Evolutionary conservation across 2,329 filamentous ascomycete species (phyloP).

Genomic region (Aspergillus awamori): DNA sequence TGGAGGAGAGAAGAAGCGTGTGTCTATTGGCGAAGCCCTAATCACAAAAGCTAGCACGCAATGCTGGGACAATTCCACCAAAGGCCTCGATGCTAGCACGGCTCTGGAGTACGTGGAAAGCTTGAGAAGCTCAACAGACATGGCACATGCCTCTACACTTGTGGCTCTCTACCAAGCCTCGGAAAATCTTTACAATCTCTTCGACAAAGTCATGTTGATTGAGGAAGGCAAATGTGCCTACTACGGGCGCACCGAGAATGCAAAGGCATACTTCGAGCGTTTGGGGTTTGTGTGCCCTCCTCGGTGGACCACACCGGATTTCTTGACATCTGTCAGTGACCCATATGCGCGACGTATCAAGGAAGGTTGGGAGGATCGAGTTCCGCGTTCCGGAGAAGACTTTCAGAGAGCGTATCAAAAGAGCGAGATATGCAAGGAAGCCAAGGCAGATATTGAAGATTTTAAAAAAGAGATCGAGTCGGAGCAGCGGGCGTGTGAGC

Average conservation of each 20-base stretch:
- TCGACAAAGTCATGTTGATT: conserved; percentile 70
- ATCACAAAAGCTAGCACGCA: conserved; percentile 66
- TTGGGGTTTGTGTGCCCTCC: conserved; percentile 73
- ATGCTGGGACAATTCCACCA: conserved; percentile 77
- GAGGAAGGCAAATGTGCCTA: conserved; percentile 72
- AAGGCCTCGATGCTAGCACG: conserved; percentile 72
- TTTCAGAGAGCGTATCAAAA: conserved; percentile 57
- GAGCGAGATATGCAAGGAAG: conserved; percentile 49
- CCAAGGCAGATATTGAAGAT: conserved; percentile 53
- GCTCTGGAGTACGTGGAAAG: conserved; percentile 73
- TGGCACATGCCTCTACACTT: conserved; percentile 62
- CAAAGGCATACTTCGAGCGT: conserved; percentile 69
- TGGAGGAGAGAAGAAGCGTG: conserved; percentile 75
- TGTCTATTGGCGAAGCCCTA: conserved; percentile 78
- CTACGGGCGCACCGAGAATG: conserved; percentile 66
- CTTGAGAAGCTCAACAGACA: conserved; percentile 66
- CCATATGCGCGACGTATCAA: conserved; percentile 60
- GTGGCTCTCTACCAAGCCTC: conserved; percentile 73
- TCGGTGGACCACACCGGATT: conserved; percentile 74
- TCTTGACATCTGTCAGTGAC: conserved; percentile 74
- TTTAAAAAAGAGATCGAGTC: conserved; percentile 56
- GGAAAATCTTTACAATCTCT: conserved; percentile 56
- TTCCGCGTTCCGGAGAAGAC: conserved; percentile 58
- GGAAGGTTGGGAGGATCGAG: conserved; percentile 59
- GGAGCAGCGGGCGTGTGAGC: conserved; percentile 46